These are phyloP conservation scores for Naganishia sp. DNA, from an alignment of 1,284 basidiomycete genomes.

Conservation along the genomic window DNA sequence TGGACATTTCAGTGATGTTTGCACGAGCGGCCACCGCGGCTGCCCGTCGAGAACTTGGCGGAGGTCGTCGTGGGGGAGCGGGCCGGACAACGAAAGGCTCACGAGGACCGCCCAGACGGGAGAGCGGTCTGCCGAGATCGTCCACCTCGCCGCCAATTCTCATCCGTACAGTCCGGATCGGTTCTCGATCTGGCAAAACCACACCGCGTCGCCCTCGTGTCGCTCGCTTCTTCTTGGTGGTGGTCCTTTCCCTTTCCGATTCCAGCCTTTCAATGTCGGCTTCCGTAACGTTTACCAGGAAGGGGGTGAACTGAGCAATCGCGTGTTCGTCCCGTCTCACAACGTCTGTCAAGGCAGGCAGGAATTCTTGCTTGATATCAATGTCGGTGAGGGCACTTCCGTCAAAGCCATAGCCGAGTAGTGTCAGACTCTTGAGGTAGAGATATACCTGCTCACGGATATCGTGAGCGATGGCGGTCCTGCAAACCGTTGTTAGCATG, in stretches of 20 bases:
- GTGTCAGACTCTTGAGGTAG: constrained; percentile 87
- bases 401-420: constrained; percentile 83
- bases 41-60: constrained; percentile 63
- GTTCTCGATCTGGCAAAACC: constrained; percentile 87
- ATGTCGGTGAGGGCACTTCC: constrained; percentile 81
- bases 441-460: constrained; percentile 94
- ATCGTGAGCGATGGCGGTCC: constrained; percentile 90
- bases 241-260: constrained; percentile 89
- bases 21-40: constrained; percentile 77
- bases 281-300: constrained; percentile 84
- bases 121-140: constrained; percentile 41
- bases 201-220: constrained; percentile 87
- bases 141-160: constrained; percentile 59
- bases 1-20: constrained; percentile 52
- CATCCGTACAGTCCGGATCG: constrained; percentile 85
- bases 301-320: constrained; percentile 73
- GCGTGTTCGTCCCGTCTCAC: constrained; percentile 74
- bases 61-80: constrained; percentile 58
- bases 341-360: constrained; percentile 67
- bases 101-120: constrained; percentile 38
- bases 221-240: constrained; percentile 77
- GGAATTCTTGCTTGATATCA: constrained; percentile 84
- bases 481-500: constrained; percentile 47
- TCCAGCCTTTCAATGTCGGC: constrained; percentile 82
- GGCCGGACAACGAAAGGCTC: constrained; percentile 63